These are phyloP conservation scores for Barnettozyma siamensis DNA, from an alignment of 805 yeast genomes.

Conservation along the genomic window DNA sequence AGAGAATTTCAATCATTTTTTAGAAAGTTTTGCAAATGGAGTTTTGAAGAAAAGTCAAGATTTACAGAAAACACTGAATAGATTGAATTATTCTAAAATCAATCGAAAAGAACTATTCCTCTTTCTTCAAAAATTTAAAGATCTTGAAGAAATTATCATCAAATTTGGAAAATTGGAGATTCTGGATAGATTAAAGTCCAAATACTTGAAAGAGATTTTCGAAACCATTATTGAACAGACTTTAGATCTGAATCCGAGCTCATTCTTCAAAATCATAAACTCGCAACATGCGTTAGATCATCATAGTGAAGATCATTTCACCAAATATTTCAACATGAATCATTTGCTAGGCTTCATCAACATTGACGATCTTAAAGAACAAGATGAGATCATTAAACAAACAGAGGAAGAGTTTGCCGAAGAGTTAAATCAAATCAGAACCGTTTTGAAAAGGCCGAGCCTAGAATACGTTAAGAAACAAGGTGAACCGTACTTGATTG, in stretches of 20 bases:
- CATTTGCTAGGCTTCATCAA: slow-evolving; percentile 25
- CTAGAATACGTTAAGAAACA: slow-evolving; percentile 49
- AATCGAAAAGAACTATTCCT: slow-evolving; percentile 54
- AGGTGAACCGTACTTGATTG: slow-evolving; percentile 70
- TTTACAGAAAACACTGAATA: slow-evolving; percentile 49
- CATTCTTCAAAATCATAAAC: slow-evolving; percentile 46
- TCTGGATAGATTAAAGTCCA: slow-evolving; percentile 21
- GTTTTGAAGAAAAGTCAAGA: slow-evolving; percentile 41
- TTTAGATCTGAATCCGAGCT: slow-evolving; percentile 27
- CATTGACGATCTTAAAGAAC: slow-evolving; percentile 14
- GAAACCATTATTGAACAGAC: slow-evolving; percentile 31
- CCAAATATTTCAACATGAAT: slow-evolving; percentile 35
- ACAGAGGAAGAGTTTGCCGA: slow-evolving; percentile 43
- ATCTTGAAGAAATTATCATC: slow-evolving; percentile 26
- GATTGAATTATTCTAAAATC: slow-evolving; percentile 54
- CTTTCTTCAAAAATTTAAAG: slow-evolving; percentile 39
- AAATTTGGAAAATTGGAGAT: slow-evolving; percentile 26
- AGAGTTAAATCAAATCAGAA: slow-evolving; percentile 46
- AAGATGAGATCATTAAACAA: slow-evolving; percentile 36
- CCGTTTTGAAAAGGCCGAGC: slow-evolving; percentile 47
- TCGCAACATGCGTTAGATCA: slow-evolving; percentile 44
- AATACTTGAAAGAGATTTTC: slow-evolving; percentile 35
- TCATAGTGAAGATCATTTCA: slow-evolving; percentile 41
- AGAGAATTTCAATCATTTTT: slow-evolving; percentile 32
- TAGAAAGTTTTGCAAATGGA: slow-evolving; percentile 29